Percentiles rank a stretch among this genome's conserved stretches.
Evolutionary conservation across 2,329 filamentous ascomycete species (phyloP).

Genomic region (Dactylellina leptospora): DNA sequence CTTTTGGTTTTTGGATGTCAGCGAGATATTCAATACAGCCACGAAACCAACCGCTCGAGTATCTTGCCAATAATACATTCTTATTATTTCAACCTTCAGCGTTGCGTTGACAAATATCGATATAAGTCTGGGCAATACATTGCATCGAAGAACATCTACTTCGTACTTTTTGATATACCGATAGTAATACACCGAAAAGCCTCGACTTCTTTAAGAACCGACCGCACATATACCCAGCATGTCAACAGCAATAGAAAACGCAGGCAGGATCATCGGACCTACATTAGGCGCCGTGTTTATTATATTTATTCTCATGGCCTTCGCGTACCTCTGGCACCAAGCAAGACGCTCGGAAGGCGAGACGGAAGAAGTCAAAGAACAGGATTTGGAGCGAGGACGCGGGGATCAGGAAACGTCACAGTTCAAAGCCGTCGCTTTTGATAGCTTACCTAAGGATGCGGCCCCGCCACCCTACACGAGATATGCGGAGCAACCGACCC

Average conservation of each 20-base stretch:
- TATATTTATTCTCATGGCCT: slow-evolving; percentile 10
- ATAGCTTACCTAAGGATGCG: slow-evolving; percentile 4
- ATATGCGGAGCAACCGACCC: slow-evolving; percentile 7
- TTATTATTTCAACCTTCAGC: too few species aligned
- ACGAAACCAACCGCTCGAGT: too few species aligned
- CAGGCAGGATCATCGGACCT: slow-evolving; percentile 23
- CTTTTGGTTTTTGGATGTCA: too few species aligned
- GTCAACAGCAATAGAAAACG: slow-evolving; percentile 4
- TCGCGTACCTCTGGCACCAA: slow-evolving; percentile 42
- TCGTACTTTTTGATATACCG: too few species aligned
- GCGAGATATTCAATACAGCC: too few species aligned
- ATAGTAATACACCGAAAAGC: too few species aligned
- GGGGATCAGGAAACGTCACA: not conserved
- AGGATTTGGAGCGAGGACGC: slow-evolving; percentile 10
- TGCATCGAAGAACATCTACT: too few species aligned
- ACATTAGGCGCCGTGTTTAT: slow-evolving; percentile 25
- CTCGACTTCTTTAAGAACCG: too few species aligned
- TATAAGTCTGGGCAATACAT: too few species aligned
- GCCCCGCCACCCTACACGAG: slow-evolving; percentile 41
- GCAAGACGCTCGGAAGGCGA: slow-evolving; percentile 26
- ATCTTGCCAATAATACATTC: too few species aligned
- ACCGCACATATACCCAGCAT: too few species aligned
- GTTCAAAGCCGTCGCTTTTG: slow-evolving; percentile 25
- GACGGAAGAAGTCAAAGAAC: slow-evolving; percentile 16
- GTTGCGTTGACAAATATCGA: too few species aligned